Evolutionary conservation across 176 grass and related monocot genomes (phyloP).

Genomic region (Rhynchospora breviuscula): DNA sequence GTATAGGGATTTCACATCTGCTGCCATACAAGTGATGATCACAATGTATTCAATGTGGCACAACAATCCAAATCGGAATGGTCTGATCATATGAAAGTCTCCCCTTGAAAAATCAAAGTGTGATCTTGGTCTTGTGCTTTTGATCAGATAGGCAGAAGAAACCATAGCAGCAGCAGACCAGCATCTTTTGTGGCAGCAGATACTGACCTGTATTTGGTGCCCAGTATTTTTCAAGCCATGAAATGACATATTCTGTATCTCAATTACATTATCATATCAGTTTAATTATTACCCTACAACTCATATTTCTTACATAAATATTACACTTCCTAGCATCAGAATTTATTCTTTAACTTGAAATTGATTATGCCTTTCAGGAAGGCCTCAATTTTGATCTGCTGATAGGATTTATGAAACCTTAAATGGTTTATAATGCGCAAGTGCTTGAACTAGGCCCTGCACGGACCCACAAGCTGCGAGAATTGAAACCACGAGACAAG

Average conservation of each 20-base stretch:
- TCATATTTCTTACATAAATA: slow-evolving; percentile 9
- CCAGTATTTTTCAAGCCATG: neutral
- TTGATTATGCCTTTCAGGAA: neutral
- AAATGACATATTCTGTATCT: neutral
- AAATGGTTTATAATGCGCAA: slow-evolving; percentile 55
- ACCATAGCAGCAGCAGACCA: neutral
- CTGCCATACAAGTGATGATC: neutral
- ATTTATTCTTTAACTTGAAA: slow-evolving; percentile 4
- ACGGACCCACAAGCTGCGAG: slow-evolving; percentile 60
- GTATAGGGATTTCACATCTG: neutral
- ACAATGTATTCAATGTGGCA: neutral
- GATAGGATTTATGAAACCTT: slow-evolving; percentile 38
- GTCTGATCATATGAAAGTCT: too few species aligned
- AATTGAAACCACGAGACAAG: slow-evolving; percentile 51
- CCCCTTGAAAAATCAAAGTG: too few species aligned
- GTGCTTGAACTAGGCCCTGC: slow-evolving; percentile 49
- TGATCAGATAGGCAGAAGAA: neutral
- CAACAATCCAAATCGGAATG: neutral
- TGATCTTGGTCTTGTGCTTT: neutral
- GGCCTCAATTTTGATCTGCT: neutral
- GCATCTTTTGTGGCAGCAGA: neutral
- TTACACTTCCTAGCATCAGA: slow-evolving; percentile 3
- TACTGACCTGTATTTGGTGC: neutral
- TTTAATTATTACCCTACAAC: slow-evolving; percentile 17
- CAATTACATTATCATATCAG: slow-evolving; percentile 10